Percentiles rank a stretch among this genome's conserved stretches.
phyloP scores from a whole-genome alignment of 192 early-diverging fungal genomes.

The Coemansia sp. region DNA sequence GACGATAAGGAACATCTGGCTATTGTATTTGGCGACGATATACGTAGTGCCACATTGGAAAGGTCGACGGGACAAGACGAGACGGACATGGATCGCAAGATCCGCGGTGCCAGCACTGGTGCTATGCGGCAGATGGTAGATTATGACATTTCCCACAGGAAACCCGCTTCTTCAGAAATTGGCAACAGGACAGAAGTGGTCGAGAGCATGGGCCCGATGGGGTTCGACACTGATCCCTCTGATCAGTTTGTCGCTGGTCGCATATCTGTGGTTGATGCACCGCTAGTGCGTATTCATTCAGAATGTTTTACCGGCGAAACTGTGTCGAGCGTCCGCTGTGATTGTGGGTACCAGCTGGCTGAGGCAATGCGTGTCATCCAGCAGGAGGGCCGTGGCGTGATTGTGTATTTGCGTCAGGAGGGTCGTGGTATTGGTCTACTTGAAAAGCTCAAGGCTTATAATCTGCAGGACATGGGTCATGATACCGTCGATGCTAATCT shows the following conservation, averaged over 20 bases:
- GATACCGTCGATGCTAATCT: conserved; percentile 93
- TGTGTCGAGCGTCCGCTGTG: conserved; percentile 84
- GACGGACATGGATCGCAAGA: conserved; percentile 71
- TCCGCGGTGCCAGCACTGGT: conserved; percentile 74
- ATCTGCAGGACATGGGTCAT: conserved; percentile 92
- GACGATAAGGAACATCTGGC: conserved; percentile 94
- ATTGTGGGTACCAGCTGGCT: conserved; percentile 93
- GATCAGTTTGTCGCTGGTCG: conserved; percentile 36
- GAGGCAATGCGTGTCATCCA: conserved; percentile 89
- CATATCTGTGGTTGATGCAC: conserved; percentile 47
- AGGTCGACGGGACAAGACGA: conserved; percentile 58
- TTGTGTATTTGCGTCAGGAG: conserved; percentile 95
- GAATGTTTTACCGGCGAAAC: conserved; percentile 98
- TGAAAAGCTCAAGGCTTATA: conserved; percentile 96
- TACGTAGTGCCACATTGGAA: conserved; percentile 69
- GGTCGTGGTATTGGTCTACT: conserved; percentile 92
- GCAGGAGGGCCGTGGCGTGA: conserved; percentile 79
- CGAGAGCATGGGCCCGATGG: conserved; percentile 3
- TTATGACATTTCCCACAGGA: conserved; percentile 29
- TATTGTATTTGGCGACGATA: conserved; percentile 86
- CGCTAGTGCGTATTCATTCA: conserved; percentile 90
- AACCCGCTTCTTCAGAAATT: not conserved
- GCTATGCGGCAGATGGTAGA: conserved; percentile 47
- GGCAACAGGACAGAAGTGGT: not conserved
- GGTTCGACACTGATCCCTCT: conserved; percentile 32